Conservation (phyloP, 257 asterid genomes). For the Eucommia ulmoides region DNA sequence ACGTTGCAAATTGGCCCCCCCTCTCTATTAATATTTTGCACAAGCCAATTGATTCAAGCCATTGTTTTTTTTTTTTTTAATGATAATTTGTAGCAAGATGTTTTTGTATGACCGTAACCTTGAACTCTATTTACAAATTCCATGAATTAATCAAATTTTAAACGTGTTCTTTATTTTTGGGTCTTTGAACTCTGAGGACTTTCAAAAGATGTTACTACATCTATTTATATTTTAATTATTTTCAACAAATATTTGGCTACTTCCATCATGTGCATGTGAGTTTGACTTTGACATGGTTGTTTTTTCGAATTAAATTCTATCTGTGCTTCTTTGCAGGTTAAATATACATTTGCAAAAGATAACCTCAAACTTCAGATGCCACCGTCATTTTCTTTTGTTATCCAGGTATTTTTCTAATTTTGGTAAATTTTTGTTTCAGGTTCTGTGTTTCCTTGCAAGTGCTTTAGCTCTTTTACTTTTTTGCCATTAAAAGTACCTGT, state of each 20-base stretch:
- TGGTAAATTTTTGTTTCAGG: background rate
- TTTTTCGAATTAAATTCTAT: background rate
- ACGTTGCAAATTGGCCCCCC: too few relatives aligned
- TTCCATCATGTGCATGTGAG: background rate
- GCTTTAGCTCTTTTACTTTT: background rate
- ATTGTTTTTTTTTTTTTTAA: background rate
- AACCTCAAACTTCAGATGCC: constrained; percentile 57
- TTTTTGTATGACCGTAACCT: too few relatives aligned
- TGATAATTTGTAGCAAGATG: background rate
- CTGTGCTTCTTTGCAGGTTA: constrained; percentile 34
- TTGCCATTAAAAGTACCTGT: background rate
- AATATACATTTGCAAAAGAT: constrained; percentile 53
- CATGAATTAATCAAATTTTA: background rate
- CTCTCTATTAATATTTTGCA: too few relatives aligned
- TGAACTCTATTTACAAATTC: too few relatives aligned
- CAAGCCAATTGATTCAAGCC: too few relatives aligned
- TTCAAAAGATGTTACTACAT: background rate
- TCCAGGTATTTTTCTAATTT: constrained; percentile 42
- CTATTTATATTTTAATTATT: too few relatives aligned
- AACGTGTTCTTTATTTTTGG: background rate
- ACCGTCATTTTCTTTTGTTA: constrained; percentile 57
- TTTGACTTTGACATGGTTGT: background rate
- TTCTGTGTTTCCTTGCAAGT: background rate
- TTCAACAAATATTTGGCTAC: background rate
- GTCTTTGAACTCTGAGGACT: background rate